phyloP scores from a whole-genome alignment of 768 basidiomycete species.

The Trametes maxima region DNA sequence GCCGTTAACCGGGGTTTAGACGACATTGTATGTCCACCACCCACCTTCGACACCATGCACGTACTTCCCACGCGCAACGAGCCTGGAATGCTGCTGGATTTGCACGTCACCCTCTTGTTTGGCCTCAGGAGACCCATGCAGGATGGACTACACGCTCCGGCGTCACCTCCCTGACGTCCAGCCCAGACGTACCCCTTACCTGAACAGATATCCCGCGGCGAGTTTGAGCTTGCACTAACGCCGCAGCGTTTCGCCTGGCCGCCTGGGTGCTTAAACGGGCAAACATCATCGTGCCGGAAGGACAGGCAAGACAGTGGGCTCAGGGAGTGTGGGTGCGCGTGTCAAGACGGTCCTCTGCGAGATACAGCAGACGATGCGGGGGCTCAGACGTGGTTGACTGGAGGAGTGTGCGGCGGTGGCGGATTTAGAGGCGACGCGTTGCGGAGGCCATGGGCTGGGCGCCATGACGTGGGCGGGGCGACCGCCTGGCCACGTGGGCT shows the following conservation, averaged over 20 bases:
- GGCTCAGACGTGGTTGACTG: neutral
- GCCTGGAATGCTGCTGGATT: slow-evolving; percentile 78
- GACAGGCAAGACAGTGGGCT: slow-evolving; percentile 1
- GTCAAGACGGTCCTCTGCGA: neutral
- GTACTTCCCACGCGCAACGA: slow-evolving; percentile 94
- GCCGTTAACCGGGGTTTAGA: slow-evolving; percentile 6
- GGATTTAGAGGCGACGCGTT: slow-evolving; percentile 3
- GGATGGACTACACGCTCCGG: slow-evolving; percentile 58
- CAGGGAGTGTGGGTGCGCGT: neutral
- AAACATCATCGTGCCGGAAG: slow-evolving; percentile 31
- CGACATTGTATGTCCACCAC: slow-evolving; percentile 28
- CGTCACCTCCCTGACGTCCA: slow-evolving; percentile 27
- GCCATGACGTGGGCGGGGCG: slow-evolving; percentile 25
- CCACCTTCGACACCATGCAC: slow-evolving; percentile 87
- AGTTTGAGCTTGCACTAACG: slow-evolving; percentile 14
- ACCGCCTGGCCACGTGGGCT: slow-evolving; percentile 16
- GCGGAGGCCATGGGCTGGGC: slow-evolving; percentile 5
- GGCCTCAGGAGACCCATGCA: slow-evolving; percentile 94
- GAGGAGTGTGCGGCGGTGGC: slow-evolving; percentile 5
- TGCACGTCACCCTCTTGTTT: slow-evolving; percentile 79
- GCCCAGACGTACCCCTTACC: slow-evolving; percentile 30
- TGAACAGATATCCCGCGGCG: slow-evolving; percentile 35
- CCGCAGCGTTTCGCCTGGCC: slow-evolving; percentile 21
- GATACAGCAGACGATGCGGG: neutral
- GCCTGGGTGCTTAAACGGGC: slow-evolving; percentile 25